A percentile compares a stretch with the other conserved stretches of the same genome.
phyloP scores from a whole-genome alignment of 1,284 basidiomycete species.

The Cutaneotrichosporon mucoides region DNA sequence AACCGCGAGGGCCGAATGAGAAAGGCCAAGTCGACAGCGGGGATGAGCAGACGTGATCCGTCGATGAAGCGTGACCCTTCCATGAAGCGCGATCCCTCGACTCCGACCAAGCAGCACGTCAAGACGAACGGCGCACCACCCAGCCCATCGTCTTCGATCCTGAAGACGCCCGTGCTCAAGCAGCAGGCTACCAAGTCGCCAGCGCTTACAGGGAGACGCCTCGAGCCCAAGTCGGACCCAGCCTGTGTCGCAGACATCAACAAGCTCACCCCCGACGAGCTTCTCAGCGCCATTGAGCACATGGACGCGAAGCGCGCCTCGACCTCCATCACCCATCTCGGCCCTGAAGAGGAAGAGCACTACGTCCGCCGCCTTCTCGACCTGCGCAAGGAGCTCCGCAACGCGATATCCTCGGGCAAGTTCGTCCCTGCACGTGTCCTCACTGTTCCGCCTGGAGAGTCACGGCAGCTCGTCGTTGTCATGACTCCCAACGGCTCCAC shows the following conservation, averaged over 20 bases:
- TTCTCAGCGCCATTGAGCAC: conserved; percentile 50
- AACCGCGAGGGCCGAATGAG: conserved; percentile 21
- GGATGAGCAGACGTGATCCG: background rate
- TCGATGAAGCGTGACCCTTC: background rate
- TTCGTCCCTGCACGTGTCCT: conserved; percentile 48
- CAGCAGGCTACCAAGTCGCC: conserved; percentile 25
- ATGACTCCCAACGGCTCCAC: conserved; percentile 52
- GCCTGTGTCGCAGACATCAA: conserved; percentile 31
- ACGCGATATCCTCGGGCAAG: conserved; percentile 43
- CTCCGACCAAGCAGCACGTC: conserved; percentile 11
- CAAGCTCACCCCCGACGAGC: conserved; percentile 50
- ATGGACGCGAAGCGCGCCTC: conserved; percentile 46
- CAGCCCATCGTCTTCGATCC: conserved; percentile 1
- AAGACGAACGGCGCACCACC: background rate
- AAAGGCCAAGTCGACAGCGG: conserved; percentile 15
- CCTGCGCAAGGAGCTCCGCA: conserved; percentile 49
- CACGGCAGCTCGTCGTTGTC: conserved; percentile 50
- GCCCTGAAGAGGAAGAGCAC: conserved; percentile 52
- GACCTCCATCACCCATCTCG: conserved; percentile 43
- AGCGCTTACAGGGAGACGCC: conserved; percentile 39
- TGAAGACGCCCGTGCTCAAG: background rate
- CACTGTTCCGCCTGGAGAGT: conserved; percentile 39
- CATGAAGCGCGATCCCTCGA: conserved; percentile 11
- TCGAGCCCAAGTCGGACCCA: conserved; percentile 30
- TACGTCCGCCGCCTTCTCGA: conserved; percentile 51